Evolutionary conservation across 805 yeast genomes (phyloP), one percentile per base, ranked within the genome.

Genomic region (Lachancea cidri): DNA sequence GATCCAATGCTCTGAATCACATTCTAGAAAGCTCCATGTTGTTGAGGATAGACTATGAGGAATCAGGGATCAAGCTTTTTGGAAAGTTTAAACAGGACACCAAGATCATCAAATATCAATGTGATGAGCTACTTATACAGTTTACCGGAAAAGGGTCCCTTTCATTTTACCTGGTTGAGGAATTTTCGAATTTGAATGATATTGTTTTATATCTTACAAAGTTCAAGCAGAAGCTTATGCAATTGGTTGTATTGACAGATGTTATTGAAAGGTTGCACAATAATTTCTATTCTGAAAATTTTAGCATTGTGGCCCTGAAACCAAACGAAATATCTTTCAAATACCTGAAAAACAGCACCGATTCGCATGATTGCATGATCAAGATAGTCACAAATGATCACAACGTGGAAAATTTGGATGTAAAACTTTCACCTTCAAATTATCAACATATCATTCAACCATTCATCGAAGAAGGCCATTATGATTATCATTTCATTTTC

Each of bases 281-380:
- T 16, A 62, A 55, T 35, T 63, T 63, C 41, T 53, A 58, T 11
- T 56, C 65, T 8, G 56, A 55, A 4, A 48, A 51, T 37, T 63
- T 63, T 44, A 53, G 53, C 34, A 59, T 63, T 24, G 51, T 60
- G 8, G 55, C 55, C 17, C 40, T 62, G 30, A 55, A 55, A 36
- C 61, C 62, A 5, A 58, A 62, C 35, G 64, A 63, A 42, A 60
- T 63, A 11, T 49, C 62, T 6, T 63, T 63, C 47, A 60, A 61
- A 38, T 63, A 63, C 44, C 42, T 63, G 19, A 53, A 54, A 18
- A 49, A 55, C 33, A 46, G 47, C 36, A 31, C 30, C 3, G 55
- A 50, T 38, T 49, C 43, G 16, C 53, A 56, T 30, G 67, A 63
- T 42, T 63, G 67, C 46, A 55, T 56, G 11, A 58, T 62, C 17